Percentiles rank a stretch among this genome's conserved stretches.
Evolutionary conservation across 768 basidiomycete genomes (phyloP).

Genomic region (Macrolepiota albuminosa): DNA sequence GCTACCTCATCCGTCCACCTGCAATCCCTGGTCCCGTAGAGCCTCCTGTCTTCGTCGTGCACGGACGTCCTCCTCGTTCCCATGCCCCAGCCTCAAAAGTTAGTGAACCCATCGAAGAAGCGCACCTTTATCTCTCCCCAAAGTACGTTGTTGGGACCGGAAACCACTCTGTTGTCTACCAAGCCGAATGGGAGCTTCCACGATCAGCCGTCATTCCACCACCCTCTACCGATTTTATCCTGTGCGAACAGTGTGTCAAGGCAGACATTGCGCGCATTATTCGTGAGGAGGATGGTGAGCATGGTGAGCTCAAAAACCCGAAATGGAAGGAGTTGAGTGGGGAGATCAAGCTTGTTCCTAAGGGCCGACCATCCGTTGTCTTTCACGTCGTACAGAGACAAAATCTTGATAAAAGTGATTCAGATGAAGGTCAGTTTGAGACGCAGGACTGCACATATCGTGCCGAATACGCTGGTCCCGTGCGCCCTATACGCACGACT

Average conservation of each 20-base stretch:
- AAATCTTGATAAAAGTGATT: not conserved
- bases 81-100: not conserved
- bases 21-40: conserved; percentile 10
- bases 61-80: conserved; percentile 19
- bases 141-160: conserved; percentile 34
- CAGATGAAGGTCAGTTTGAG: not conserved
- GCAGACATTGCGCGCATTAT: conserved; percentile 22
- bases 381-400: not conserved
- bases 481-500: conserved; percentile 16
- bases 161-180: conserved; percentile 48
- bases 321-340: conserved; percentile 15
- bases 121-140: conserved; percentile 47
- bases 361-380: not conserved
- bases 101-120: conserved; percentile 24
- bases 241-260: conserved; percentile 36
- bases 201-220: conserved; percentile 9
- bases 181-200: conserved; percentile 35
- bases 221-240: not conserved
- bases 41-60: conserved; percentile 23
- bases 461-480: conserved; percentile 8
- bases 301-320: conserved; percentile 13
- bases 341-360: not conserved
- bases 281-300: conserved; percentile 22
- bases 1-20: conserved; percentile 8
- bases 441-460: not conserved